Evolutionary conservation across 768 basidiomycete genomes (phyloP).

Genomic region (Lactarius pseudohatsudake): DNA sequence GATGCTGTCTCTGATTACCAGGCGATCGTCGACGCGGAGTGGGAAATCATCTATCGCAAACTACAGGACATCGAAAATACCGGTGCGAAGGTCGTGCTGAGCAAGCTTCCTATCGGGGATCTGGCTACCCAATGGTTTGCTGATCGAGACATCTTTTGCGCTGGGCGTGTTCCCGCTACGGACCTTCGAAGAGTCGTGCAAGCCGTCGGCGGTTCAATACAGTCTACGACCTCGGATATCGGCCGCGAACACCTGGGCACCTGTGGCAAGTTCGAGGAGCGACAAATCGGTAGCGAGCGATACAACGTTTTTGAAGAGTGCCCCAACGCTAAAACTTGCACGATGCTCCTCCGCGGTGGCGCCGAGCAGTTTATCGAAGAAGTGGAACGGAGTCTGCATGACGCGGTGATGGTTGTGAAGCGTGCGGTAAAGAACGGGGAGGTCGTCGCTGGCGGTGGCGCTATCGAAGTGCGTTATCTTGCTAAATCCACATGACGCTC

Average conservation of each 20-base stretch:
- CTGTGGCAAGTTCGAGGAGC: conserved; percentile 92
- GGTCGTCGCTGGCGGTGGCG: conserved; percentile 96
- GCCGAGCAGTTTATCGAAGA: conserved; percentile 99
- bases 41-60: conserved; percentile 99
- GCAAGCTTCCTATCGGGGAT: conserved; percentile 98
- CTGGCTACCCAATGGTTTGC: conserved; percentile 99
- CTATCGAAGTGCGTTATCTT: conserved; percentile 64
- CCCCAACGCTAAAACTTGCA: conserved; percentile 93
- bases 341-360: conserved; percentile 89
- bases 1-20: conserved; percentile 98
- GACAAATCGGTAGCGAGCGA: conserved; percentile 93
- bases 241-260: conserved; percentile 84
- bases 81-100: conserved; percentile 95
- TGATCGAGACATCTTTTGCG: conserved; percentile 98
- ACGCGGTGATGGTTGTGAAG: conserved; percentile 99
- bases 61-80: conserved; percentile 94
- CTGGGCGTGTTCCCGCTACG: conserved; percentile 87
- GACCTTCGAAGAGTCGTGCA: conserved; percentile 94
- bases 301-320: conserved; percentile 96
- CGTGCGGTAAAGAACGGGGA: conserved; percentile 93
- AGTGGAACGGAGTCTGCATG: conserved; percentile 95
- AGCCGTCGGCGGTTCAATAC: conserved; percentile 92
- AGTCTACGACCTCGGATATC: conserved; percentile 95
- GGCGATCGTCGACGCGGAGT: conserved; percentile 98
- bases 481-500: background rate